phyloP scores from a whole-genome alignment of 2,329 filamentous ascomycete genomes.

The Fusarium virguliforme region DNA sequence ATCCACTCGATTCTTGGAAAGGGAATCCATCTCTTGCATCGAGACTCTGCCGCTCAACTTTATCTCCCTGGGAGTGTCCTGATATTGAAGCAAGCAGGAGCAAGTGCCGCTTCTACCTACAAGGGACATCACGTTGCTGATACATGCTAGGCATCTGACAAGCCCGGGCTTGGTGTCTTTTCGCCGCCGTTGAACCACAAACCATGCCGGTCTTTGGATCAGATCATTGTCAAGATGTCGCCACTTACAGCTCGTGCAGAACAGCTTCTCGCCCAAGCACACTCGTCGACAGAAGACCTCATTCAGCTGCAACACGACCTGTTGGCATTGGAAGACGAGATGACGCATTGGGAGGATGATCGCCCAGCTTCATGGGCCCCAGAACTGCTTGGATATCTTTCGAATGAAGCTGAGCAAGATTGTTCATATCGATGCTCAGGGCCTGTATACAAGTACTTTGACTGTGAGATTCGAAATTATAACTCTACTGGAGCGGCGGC shows the following conservation, averaged over 20 bases:
- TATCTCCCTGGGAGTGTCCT: background rate
- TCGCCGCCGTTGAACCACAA: background rate
- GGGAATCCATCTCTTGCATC: background rate
- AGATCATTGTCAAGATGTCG: conserved; percentile 2
- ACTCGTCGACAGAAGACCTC: background rate
- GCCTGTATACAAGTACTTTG: conserved; percentile 2
- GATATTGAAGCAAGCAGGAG: background rate
- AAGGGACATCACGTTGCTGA: background rate
- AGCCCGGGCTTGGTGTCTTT: background rate
- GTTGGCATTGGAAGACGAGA: background rate
- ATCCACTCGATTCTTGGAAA: conserved; percentile 2
- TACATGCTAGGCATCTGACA: background rate
- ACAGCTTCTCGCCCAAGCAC: background rate
- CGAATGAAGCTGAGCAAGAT: background rate
- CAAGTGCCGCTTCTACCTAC: background rate
- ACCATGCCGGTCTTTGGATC: background rate
- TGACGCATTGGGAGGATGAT: background rate
- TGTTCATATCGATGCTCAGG: conserved; percentile 2
- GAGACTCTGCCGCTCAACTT: background rate
- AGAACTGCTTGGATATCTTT: background rate
- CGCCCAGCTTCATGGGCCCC: conserved; percentile 3
- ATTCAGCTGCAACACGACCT: background rate
- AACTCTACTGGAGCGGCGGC: background rate
- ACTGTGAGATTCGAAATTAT: background rate
- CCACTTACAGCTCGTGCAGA: conserved; percentile 1